phyloP scores from a whole-genome alignment of 371 early-diverging fungal genomes.

The Mucor racemosus region DNA sequence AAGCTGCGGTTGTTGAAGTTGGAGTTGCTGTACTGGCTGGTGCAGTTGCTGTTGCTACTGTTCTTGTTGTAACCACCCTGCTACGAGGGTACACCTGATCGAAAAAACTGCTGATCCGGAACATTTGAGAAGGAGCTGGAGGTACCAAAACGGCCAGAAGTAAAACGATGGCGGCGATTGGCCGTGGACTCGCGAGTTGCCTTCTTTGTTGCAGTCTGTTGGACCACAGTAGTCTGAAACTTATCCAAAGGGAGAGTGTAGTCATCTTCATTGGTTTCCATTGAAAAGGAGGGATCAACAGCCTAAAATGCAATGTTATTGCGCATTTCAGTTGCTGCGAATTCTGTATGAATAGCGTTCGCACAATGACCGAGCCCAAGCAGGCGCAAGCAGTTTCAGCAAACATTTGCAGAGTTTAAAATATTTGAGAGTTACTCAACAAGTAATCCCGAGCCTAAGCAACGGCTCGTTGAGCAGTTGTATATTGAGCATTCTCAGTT shows the following conservation, averaged over 20 bases:
- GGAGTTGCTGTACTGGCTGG: background rate
- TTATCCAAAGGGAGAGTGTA: constrained; percentile 10
- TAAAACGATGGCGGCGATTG: background rate
- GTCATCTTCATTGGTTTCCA: background rate
- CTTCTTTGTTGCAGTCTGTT: constrained; percentile 2
- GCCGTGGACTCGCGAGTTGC: background rate
- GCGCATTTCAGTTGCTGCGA: background rate
- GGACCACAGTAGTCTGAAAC: constrained; percentile 9
- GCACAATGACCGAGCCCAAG: too few relatives aligned
- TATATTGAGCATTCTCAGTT: too few relatives aligned
- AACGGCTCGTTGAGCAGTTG: too few relatives aligned
- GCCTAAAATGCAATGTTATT: constrained; percentile 24
- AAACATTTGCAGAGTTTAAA: too few relatives aligned
- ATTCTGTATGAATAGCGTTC: constrained; percentile 7
- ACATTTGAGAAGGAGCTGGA: background rate
- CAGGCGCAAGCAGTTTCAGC: too few relatives aligned
- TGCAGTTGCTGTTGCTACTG: constrained; percentile 8
- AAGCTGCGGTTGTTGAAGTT: too few relatives aligned
- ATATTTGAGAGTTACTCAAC: too few relatives aligned
- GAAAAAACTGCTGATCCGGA: constrained; percentile 18
- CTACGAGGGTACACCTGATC: constrained; percentile 23
- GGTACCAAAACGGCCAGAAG: background rate
- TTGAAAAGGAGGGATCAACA: background rate
- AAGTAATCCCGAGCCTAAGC: too few relatives aligned
- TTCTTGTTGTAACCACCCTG: constrained; percentile 17